Evolutionary conservation across 768 basidiomycete genomes (phyloP), one percentile per base, ranked within the genome.

Genomic region (Boletus pseudo-olivaceus): DNA sequence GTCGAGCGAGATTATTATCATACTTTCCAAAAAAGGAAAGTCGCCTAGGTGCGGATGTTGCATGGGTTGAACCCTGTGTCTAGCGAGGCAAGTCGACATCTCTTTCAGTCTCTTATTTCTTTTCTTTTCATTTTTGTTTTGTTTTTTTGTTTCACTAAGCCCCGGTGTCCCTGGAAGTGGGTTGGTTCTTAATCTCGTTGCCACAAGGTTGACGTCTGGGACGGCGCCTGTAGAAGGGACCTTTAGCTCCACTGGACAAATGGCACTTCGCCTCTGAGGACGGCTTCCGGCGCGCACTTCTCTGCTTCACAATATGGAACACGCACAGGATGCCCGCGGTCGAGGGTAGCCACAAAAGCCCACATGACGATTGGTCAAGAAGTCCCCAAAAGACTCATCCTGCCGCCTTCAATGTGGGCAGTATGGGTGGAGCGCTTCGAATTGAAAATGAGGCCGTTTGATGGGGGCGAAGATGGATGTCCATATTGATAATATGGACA

Each of bases 251-350:
- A 66, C 64, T 57, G 40, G 43, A 53, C 57, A 56, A 66, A 54
- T 58, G 37, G 46, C 38, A 55, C 39, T 15, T 50, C 46, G 48
- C 47, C 49, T 40, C 42, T 47, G 53, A 56, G 41, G 59, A 51
- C 33, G 33, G 4, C 42, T 54, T 65, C 39, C 27, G 53, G 55
- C 38, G 66, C 50, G 57, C 64, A 37, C 54, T 58, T 57, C 61
- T 57, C 56, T 54, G 43, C 54, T 53, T 61, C 48, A 58, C 59
- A 15, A 58, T 64, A 60, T 62, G 59, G 61, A 66, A 67, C 59
- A 47, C 51, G 65, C 65, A 68, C 67, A 68, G 67, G 67, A 61
- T 67, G 14, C 9, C 54, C 60, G 67, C 47, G 67, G 67, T 67
- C 49, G 61, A 68, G 67, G 67, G 67, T 43, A 61, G 39, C 39